Percentiles rank a stretch among this genome's conserved stretches.
phyloP scores from a whole-genome alignment of 768 basidiomycete genomes.

The Pleurotus ostreatus region DNA sequence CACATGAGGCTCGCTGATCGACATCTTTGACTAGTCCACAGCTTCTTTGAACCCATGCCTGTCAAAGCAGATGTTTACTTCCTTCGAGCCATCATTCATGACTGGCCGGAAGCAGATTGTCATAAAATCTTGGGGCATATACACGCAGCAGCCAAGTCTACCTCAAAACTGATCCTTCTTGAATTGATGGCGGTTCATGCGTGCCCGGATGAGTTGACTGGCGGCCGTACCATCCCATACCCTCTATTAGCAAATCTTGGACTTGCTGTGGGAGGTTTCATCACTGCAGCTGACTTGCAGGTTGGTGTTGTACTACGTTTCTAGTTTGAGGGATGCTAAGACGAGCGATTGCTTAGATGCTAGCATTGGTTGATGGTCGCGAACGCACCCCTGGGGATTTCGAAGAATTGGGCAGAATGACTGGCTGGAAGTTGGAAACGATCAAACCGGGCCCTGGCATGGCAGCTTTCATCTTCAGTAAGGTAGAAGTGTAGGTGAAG shows the following conservation, averaged over 20 bases:
- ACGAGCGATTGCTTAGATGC: not conserved
- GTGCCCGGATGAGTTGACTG: slow-evolving; percentile 13
- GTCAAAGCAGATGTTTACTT: slow-evolving; percentile 31
- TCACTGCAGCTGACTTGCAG: slow-evolving; percentile 1
- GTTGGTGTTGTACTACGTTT: not conserved
- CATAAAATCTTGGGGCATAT: slow-evolving; percentile 27
- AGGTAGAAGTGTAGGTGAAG: not conserved
- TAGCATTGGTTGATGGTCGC: not conserved
- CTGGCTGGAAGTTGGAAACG: not conserved
- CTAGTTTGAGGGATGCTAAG: not conserved
- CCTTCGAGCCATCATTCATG: slow-evolving; percentile 31
- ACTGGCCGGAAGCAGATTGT: slow-evolving; percentile 31
- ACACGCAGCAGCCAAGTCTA: slow-evolving; percentile 25
- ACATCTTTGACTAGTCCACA: slow-evolving; percentile 18
- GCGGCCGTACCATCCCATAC: slow-evolving; percentile 4
- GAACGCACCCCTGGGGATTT: slow-evolving; percentile 1
- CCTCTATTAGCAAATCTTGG: slow-evolving; percentile 22
- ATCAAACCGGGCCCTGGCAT: slow-evolving; percentile 1
- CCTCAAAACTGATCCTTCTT: slow-evolving; percentile 32
- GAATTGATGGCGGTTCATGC: slow-evolving; percentile 30
- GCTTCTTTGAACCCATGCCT: slow-evolving; percentile 35
- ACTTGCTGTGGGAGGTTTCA: not conserved
- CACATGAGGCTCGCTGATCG: not conserved
- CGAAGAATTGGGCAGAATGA: not conserved
- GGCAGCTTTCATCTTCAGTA: slow-evolving; percentile 2